A percentile compares a stretch with the other conserved stretches of the same genome.
phyloP scores from a whole-genome alignment of 2,329 filamentous ascomycete genomes.

The Fusarium avenaceum region DNA sequence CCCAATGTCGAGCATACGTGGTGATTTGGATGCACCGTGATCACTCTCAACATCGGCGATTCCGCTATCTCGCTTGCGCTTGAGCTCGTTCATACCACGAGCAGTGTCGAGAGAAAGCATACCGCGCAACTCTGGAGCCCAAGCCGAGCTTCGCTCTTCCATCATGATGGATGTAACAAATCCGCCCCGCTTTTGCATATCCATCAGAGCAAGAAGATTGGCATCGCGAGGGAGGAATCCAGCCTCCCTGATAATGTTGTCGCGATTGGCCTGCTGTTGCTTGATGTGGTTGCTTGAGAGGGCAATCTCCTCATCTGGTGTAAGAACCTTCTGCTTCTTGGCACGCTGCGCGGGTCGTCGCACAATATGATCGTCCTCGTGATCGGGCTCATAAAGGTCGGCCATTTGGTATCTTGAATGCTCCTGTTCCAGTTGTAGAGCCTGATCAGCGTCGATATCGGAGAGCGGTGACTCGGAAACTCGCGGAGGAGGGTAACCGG shows the following conservation, averaged over 20 bases:
- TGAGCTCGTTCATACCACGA: slow-evolving; percentile 81
- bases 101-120: slow-evolving; percentile 90
- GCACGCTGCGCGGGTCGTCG: slow-evolving; percentile 79
- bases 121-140: slow-evolving; percentile 94
- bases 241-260: slow-evolving; percentile 85
- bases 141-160: slow-evolving; percentile 80
- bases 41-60: slow-evolving; percentile 83
- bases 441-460: slow-evolving; percentile 75
- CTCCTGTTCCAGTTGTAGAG: slow-evolving; percentile 71
- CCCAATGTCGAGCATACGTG: slow-evolving; percentile 74
- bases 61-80: slow-evolving; percentile 93
- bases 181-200: slow-evolving; percentile 90
- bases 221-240: slow-evolving; percentile 90
- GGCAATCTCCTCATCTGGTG: slow-evolving; percentile 84
- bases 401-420: slow-evolving; percentile 66
- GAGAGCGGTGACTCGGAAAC: slow-evolving; percentile 79
- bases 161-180: slow-evolving; percentile 91
- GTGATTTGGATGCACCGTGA: slow-evolving; percentile 73
- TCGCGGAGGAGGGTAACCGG: slow-evolving; percentile 67
- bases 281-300: slow-evolving; percentile 84
- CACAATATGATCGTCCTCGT: slow-evolving; percentile 70
- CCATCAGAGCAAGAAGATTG: slow-evolving; percentile 86
- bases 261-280: slow-evolving; percentile 86
- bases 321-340: slow-evolving; percentile 82
- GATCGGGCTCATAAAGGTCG: slow-evolving; percentile 72